A percentile compares a stretch with the other conserved stretches of the same genome.
phyloP scores from a whole-genome alignment of 2,329 filamentous ascomycete genomes.

The Beauveria asiatica region DNA sequence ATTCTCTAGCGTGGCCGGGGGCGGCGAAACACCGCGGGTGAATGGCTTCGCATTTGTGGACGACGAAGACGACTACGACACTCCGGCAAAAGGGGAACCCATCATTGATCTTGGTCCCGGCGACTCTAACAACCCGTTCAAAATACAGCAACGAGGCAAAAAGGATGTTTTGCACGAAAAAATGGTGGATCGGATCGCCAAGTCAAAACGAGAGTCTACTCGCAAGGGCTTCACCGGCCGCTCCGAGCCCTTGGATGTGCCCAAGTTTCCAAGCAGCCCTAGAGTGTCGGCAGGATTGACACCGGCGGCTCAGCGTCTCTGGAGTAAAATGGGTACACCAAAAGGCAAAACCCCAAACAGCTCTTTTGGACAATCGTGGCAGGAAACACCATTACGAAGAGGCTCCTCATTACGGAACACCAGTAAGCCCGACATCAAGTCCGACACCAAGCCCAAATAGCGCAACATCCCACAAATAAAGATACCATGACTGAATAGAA shows the following conservation, averaged over 20 bases:
- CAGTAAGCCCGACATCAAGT: conserved; percentile 19
- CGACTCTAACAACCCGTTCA: conserved; percentile 69
- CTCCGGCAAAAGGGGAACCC: conserved; percentile 21
- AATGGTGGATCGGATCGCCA: conserved; percentile 76
- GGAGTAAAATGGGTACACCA: conserved; percentile 50
- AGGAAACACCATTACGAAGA: conserved; percentile 27
- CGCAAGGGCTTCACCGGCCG: conserved; percentile 53
- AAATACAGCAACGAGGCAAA: conserved; percentile 62
- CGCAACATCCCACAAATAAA: background rate
- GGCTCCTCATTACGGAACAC: conserved; percentile 31
- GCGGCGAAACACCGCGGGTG: conserved; percentile 76
- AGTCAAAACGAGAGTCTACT: conserved; percentile 57
- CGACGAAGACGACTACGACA: conserved; percentile 54
- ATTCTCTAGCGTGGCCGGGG: conserved; percentile 47
- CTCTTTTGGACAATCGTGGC: conserved; percentile 25
- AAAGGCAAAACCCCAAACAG: conserved; percentile 23
- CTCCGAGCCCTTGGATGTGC: conserved; percentile 52
- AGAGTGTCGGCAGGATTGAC: conserved; percentile 52
- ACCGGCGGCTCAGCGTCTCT: conserved; percentile 63
- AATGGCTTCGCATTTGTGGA: conserved; percentile 95
- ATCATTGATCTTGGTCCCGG: conserved; percentile 50
- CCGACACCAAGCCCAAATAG: conserved; percentile 2
- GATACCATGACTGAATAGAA: background rate
- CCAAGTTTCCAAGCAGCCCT: conserved; percentile 61
- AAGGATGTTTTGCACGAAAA: conserved; percentile 76